Percentiles rank a stretch among this genome's conserved stretches.
These are phyloP conservation scores for Dichotomocladium elegans DNA, from an alignment of 371 early-diverging fungal genomes.

Conservation along the genomic window DNA sequence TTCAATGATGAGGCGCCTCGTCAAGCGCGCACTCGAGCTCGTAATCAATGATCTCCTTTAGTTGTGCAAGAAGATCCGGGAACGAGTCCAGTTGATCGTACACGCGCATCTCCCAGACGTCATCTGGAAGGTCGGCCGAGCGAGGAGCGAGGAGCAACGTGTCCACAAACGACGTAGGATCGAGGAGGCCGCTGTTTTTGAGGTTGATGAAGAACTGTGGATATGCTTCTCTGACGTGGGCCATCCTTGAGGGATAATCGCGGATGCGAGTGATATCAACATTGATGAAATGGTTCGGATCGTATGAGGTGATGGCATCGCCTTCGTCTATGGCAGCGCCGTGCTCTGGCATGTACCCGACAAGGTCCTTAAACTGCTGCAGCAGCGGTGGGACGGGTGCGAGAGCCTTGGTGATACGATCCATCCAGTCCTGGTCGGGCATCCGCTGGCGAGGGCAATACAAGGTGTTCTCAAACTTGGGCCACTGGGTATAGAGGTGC, in stretches of 20 bases:
- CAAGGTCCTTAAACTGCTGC: slow-evolving; percentile 38
- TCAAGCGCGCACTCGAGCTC: slow-evolving; percentile 42
- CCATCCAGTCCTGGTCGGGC: slow-evolving; percentile 36
- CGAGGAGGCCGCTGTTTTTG: slow-evolving; percentile 11
- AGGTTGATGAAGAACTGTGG: slow-evolving; percentile 60
- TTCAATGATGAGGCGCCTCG: not conserved
- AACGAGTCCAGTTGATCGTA: slow-evolving; percentile 33
- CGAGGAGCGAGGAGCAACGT: slow-evolving; percentile 18
- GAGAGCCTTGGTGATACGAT: slow-evolving; percentile 23
- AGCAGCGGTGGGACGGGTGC: slow-evolving; percentile 17
- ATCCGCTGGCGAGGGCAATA: slow-evolving; percentile 23
- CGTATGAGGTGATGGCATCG: not conserved
- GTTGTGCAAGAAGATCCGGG: slow-evolving; percentile 47
- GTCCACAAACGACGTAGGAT: slow-evolving; percentile 10
- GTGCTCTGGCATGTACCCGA: slow-evolving; percentile 40
- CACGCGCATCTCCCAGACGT: slow-evolving; percentile 43
- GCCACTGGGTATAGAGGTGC: slow-evolving; percentile 27
- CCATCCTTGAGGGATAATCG: slow-evolving; percentile 26
- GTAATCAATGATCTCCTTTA: slow-evolving; percentile 57
- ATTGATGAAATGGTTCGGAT: slow-evolving; percentile 26
- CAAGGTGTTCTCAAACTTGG: slow-evolving; percentile 32
- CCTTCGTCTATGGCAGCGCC: no score
- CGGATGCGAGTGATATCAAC: slow-evolving; percentile 45
- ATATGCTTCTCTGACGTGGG: slow-evolving; percentile 33
- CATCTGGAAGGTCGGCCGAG: slow-evolving; percentile 20